Percentiles rank a stretch among this genome's conserved stretches.
Conservation (phyloP, 1,284 basidiomycete genomes). For the Ustilago vetiveriae region DNA sequence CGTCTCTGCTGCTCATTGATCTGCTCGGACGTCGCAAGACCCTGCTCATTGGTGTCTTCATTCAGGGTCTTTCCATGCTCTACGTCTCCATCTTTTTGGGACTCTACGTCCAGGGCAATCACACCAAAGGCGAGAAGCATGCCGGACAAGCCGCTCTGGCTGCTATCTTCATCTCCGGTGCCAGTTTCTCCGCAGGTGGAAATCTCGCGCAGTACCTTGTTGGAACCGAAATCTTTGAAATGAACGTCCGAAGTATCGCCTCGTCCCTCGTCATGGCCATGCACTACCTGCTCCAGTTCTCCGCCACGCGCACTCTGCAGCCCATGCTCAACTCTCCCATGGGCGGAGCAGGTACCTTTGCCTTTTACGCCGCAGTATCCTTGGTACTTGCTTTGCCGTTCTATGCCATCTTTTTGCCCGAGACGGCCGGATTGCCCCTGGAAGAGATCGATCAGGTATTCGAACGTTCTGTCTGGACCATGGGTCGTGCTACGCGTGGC, state of each 20-base stretch:
- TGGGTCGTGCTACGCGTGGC: conserved; percentile 7
- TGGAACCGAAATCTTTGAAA: conserved; percentile 29
- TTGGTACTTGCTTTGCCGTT: conserved; percentile 23
- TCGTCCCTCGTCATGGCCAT: conserved; percentile 27
- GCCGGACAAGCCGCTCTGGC: conserved; percentile 20
- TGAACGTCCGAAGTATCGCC: conserved; percentile 22
- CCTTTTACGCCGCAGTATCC: conserved; percentile 22
- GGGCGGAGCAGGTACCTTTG: conserved; percentile 27
- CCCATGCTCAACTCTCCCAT: conserved; percentile 38
- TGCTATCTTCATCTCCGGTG: conserved; percentile 31
- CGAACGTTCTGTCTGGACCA: conserved; percentile 18
- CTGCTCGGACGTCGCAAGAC: conserved; percentile 29
- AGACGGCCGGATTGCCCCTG: conserved; percentile 28
- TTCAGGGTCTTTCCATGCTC: conserved; percentile 31
- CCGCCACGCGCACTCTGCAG: conserved; percentile 15
- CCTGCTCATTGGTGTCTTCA: conserved; percentile 15
- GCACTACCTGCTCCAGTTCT: conserved; percentile 29
- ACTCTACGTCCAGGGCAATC: conserved; percentile 23
- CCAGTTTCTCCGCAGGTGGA: conserved; percentile 28
- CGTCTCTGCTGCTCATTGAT: conserved; percentile 29
- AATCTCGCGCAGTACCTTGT: conserved; percentile 38
- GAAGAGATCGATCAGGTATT: conserved; percentile 33
- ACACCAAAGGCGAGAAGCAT: conserved; percentile 17
- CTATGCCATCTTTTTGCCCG: conserved; percentile 35
- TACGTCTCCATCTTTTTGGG: conserved; percentile 33